Percentiles rank a stretch among this genome's conserved stretches.
Evolutionary conservation across 2,329 filamentous ascomycete genomes (phyloP).

Genomic region (Hortaea werneckii): DNA sequence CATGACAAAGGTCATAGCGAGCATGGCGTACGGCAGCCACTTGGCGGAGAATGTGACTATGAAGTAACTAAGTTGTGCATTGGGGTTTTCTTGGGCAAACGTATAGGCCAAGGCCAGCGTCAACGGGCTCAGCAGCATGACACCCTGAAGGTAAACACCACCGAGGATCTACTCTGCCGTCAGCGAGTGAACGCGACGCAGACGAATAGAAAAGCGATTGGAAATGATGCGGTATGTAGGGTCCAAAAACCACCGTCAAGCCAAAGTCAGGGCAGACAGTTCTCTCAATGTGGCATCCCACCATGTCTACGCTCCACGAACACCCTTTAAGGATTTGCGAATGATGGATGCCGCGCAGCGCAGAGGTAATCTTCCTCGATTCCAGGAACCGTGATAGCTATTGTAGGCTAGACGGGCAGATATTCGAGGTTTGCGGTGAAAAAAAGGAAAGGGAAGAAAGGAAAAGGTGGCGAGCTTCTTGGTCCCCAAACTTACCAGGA

Average conservation of each 20-base stretch:
- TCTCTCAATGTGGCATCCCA: conserved; percentile 44
- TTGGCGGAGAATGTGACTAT: conserved; percentile 76
- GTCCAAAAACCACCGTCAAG: conserved; percentile 48
- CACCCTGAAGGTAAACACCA: conserved; percentile 41
- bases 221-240: conserved; percentile 46
- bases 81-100: conserved; percentile 73
- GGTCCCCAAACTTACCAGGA: conserved; percentile 57
- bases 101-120: conserved; percentile 77
- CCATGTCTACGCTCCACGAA: conserved; percentile 40
- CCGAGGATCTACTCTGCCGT: conserved; percentile 19
- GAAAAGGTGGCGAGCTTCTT: not conserved
- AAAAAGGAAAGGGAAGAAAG: conserved; percentile 15
- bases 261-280: conserved; percentile 45
- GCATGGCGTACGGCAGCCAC: conserved; percentile 69
- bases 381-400: conserved; percentile 47
- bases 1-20: conserved; percentile 63
- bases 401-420: conserved; percentile 42
- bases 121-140: conserved; percentile 49
- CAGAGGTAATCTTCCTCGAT: conserved; percentile 45
- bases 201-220: conserved; percentile 1
- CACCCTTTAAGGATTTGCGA: conserved; percentile 37
- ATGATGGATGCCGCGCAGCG: conserved; percentile 39
- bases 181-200: conserved; percentile 8
- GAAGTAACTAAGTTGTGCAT: conserved; percentile 65
- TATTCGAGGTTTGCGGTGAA: conserved; percentile 45